Evolutionary conservation across 2,329 filamentous ascomycete genomes (phyloP).

Genomic region (Furcasterigmium sp.): DNA sequence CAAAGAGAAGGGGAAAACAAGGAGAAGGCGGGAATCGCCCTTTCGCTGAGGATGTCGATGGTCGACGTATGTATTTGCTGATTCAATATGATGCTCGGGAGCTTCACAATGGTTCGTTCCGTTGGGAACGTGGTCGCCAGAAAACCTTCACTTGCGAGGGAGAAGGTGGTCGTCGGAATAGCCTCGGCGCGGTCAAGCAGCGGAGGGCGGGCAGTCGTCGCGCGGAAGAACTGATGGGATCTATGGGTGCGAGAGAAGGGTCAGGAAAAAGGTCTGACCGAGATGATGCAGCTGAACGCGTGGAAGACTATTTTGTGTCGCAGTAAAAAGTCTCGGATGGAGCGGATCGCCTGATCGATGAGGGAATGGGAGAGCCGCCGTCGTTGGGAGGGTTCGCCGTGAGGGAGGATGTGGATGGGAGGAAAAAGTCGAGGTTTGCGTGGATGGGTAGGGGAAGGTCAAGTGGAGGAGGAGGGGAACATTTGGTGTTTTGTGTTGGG

Average conservation of each 20-base stretch:
- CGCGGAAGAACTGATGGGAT: not conserved
- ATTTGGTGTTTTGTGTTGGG: conserved; percentile 15
- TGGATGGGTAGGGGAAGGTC: conserved; percentile 1
- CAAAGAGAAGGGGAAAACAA: conserved; percentile 3
- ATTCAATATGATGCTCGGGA: too few species aligned
- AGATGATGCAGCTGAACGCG: not conserved
- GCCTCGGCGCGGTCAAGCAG: not conserved
- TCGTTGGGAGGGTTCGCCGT: not conserved
- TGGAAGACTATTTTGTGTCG: not conserved
- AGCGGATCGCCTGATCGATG: not conserved
- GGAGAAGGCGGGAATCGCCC: not conserved
- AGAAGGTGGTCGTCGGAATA: not conserved
- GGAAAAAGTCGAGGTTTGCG: not conserved
- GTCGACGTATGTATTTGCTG: not conserved
- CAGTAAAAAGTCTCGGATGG: not conserved
- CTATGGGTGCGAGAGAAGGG: not conserved
- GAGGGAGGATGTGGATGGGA: not conserved
- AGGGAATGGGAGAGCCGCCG: not conserved
- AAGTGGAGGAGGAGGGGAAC: not conserved
- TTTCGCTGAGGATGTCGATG: not conserved
- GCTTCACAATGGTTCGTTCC: not conserved
- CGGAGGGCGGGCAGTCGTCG: not conserved
- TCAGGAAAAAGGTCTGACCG: not conserved
- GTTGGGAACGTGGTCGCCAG: not conserved
- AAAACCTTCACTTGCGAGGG: not conserved